A percentile compares a stretch with the other conserved stretches of the same genome.
These are phyloP conservation scores for Symbiodinium pilosum DNA, from an alignment of 73 alveolate species.

Conservation along the genomic window DNA sequence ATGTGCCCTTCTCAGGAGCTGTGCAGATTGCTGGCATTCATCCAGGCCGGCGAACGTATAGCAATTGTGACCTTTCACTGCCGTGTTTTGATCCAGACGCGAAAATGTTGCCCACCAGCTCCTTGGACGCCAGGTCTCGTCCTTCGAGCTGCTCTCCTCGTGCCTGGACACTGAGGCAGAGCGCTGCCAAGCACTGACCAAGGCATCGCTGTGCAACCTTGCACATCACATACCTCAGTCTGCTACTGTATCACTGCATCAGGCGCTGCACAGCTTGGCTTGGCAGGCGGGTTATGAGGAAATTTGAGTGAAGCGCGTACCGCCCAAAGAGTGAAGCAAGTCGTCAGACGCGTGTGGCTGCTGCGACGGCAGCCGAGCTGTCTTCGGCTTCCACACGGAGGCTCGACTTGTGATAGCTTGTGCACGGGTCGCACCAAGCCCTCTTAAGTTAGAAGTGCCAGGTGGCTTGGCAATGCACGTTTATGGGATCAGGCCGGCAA, in stretches of 20 bases:
- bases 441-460: too few relatives aligned
- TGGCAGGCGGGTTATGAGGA: too few relatives aligned
- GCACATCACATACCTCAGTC: too few relatives aligned
- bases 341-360: constrained; percentile 34
- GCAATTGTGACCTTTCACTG: too few relatives aligned
- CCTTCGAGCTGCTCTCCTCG: constrained; percentile 34
- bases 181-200: neutral
- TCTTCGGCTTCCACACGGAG: neutral
- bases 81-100: too few relatives aligned
- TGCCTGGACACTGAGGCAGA: neutral
- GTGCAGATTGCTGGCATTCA: constrained; percentile 31
- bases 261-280: too few relatives aligned
- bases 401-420: neutral
- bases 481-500: neutral
- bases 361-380: constrained; percentile 12
- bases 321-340: neutral
- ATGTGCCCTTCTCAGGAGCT: too few relatives aligned
- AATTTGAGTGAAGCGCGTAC: too few relatives aligned
- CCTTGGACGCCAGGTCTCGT: neutral
- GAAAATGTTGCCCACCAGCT: too few relatives aligned
- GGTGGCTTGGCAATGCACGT: neutral
- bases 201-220: too few relatives aligned
- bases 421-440: neutral
- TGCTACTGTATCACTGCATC: too few relatives aligned
- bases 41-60: constrained; percentile 22